Evolutionary conservation across 2,329 filamentous ascomycete species (phyloP).

Genomic region (Fusarium sp.): DNA sequence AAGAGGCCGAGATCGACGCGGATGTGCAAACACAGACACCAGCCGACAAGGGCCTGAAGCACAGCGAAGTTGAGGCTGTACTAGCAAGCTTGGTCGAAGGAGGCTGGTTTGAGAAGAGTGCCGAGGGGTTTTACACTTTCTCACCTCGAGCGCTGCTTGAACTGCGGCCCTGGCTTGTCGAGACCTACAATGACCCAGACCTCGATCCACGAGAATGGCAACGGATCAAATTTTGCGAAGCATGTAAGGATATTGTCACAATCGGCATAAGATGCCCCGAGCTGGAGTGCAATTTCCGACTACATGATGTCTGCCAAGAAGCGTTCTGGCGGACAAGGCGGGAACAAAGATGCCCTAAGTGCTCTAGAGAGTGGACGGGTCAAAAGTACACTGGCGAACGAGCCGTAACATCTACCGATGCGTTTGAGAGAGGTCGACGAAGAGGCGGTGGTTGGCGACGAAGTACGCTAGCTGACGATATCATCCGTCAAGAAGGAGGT

Average conservation of each 20-base stretch:
- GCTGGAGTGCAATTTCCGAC: constrained; percentile 73
- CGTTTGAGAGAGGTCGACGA: constrained; percentile 59
- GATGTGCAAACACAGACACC: constrained; percentile 51
- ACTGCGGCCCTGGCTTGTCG: constrained; percentile 84
- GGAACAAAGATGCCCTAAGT: constrained; percentile 74
- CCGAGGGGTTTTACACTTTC: constrained; percentile 78
- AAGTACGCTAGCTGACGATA: constrained; percentile 51
- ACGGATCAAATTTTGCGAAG: constrained; percentile 87
- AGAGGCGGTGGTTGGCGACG: constrained; percentile 49
- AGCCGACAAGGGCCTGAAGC: constrained; percentile 72
- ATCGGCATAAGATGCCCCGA: constrained; percentile 82
- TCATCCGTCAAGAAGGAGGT: constrained; percentile 47
- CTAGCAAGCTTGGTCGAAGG: constrained; percentile 78
- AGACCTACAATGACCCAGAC: constrained; percentile 85
- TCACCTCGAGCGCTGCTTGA: constrained; percentile 86
- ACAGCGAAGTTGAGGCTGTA: constrained; percentile 81
- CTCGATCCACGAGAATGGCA: constrained; percentile 72
- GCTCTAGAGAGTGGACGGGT: constrained; percentile 63
- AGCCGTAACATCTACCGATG: constrained; percentile 66
- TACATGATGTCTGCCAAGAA: constrained; percentile 82
- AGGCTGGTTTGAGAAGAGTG: constrained; percentile 86
- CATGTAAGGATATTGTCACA: constrained; percentile 91
- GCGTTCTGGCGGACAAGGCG: constrained; percentile 78
- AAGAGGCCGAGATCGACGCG: constrained; percentile 49
- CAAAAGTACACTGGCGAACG: constrained; percentile 67